phyloP scores from a whole-genome alignment of 2,329 filamentous ascomycete species.

The Verticillium nonalfalfae region DNA sequence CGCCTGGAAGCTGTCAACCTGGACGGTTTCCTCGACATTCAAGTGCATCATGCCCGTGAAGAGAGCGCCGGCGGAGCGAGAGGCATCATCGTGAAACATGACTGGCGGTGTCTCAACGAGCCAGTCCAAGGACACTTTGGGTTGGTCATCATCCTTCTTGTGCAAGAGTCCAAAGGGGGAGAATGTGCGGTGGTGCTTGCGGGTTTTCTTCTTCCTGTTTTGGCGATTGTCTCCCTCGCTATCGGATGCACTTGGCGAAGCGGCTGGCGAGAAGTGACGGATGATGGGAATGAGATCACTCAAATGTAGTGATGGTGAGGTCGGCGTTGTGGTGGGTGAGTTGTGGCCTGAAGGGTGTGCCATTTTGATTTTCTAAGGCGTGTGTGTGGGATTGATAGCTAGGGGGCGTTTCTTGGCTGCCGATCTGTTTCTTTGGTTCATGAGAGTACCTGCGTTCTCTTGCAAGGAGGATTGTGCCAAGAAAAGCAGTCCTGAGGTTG shows the following conservation, averaged over 20 bases:
- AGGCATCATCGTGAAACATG: not conserved
- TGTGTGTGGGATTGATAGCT: not conserved
- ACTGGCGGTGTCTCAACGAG: not conserved
- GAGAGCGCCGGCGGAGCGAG: not conserved
- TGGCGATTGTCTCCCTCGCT: not conserved
- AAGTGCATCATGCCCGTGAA: not conserved
- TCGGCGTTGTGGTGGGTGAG: not conserved
- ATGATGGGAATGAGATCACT: not conserved
- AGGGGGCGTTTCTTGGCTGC: not conserved
- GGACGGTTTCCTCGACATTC: slow-evolving; percentile 46
- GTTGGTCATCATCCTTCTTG: not conserved
- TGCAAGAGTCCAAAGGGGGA: not conserved
- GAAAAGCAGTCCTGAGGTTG: not conserved
- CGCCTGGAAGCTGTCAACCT: slow-evolving; percentile 69
- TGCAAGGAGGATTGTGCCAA: not conserved
- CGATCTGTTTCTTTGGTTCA: not conserved
- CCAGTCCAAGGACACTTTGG: not conserved
- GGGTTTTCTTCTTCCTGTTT: not conserved
- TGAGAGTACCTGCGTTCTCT: not conserved
- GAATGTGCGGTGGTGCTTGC: not conserved
- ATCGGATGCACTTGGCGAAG: not conserved
- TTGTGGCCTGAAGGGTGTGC: not conserved
- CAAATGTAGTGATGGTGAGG: not conserved
- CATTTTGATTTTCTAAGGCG: not conserved
- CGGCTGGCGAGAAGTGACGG: not conserved